A percentile compares a stretch with the other conserved stretches of the same genome.
Conservation (phyloP, 148 eudicot genomes). For the Persicaria tinctoria region DNA sequence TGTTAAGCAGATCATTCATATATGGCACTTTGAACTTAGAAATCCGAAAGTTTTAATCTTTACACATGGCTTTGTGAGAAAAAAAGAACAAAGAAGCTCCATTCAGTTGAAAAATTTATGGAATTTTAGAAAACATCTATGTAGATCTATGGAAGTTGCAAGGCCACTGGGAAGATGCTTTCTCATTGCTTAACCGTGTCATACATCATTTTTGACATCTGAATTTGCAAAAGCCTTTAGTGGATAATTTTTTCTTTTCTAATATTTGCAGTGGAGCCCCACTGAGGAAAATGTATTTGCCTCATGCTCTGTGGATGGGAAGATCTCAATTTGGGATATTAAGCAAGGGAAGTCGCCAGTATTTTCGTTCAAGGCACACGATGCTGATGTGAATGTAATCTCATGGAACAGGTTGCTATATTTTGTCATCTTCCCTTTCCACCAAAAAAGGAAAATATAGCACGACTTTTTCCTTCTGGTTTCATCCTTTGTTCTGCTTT, state of each 20-base stretch:
- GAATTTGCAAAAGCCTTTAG: neutral
- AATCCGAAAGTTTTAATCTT: neutral
- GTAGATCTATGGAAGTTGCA: neutral
- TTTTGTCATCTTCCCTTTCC: neutral
- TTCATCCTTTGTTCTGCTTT: neutral
- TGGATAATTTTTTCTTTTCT: neutral
- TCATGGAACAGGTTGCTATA: constrained; percentile 84
- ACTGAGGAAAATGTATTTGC: constrained; percentile 73
- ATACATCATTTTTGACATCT: neutral
- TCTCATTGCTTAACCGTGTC: neutral
- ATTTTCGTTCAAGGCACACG: constrained; percentile 71
- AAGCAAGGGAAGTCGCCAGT: constrained; percentile 65
- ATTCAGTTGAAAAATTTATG: neutral
- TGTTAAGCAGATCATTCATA: neutral
- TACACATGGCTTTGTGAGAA: neutral
- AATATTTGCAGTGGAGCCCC: constrained; percentile 82
- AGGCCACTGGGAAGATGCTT: neutral
- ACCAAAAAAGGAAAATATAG: neutral
- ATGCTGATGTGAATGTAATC: constrained; percentile 93
- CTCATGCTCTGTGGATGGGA: constrained; percentile 88
- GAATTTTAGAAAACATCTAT: neutral
- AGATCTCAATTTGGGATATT: constrained; percentile 82
- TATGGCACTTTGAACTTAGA: neutral
- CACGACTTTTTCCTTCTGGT: neutral
- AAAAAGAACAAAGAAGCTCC: neutral